A percentile compares a stretch with the other conserved stretches of the same genome.
Evolutionary conservation across 768 basidiomycete genomes (phyloP).

Genomic region (Cystofilobasidium capitatum): DNA sequence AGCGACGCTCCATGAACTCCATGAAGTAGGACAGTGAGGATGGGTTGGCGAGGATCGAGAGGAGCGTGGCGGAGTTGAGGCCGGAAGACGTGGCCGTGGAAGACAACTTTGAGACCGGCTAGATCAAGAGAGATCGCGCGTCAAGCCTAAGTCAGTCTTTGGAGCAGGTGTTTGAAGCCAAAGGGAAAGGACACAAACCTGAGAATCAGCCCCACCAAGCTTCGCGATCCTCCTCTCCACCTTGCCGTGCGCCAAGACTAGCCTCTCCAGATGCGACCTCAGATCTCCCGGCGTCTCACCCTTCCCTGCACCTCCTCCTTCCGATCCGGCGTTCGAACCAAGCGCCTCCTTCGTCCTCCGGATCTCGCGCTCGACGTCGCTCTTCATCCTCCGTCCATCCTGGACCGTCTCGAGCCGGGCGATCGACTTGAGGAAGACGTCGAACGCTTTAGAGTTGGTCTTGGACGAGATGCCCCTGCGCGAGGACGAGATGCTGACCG

Average conservation of each 20-base stretch:
- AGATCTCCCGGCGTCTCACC: slow-evolving; percentile 17
- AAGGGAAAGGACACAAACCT: background rate
- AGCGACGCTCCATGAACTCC: slow-evolving; percentile 93
- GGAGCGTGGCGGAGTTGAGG: slow-evolving; percentile 47
- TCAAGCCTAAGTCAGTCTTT: background rate
- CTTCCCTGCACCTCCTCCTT: background rate
- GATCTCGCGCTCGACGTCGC: slow-evolving; percentile 86
- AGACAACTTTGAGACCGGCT: background rate
- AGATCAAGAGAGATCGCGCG: background rate
- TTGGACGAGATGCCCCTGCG: slow-evolving; percentile 56
- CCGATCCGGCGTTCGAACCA: slow-evolving; percentile 3
- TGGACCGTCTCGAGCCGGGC: slow-evolving; percentile 66
- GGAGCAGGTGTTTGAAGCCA: background rate
- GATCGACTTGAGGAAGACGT: slow-evolving; percentile 81
- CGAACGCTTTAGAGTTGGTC: slow-evolving; percentile 74
- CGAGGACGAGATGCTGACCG: background rate
- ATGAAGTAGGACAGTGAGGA: slow-evolving; percentile 89
- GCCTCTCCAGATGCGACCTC: slow-evolving; percentile 23
- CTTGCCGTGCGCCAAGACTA: slow-evolving; percentile 8
- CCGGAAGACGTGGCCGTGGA: background rate
- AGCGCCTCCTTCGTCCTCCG: slow-evolving; percentile 55
- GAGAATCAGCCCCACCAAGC: slow-evolving; percentile 3
- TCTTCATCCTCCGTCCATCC: slow-evolving; percentile 81
- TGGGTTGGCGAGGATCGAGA: slow-evolving; percentile 77
- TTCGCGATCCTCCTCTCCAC: slow-evolving; percentile 8